Percentiles rank a stretch among this genome's conserved stretches.
These are phyloP conservation scores for Sodiomyces alkalinus DNA, from an alignment of 2,329 filamentous ascomycete species.

Conservation along the genomic window DNA sequence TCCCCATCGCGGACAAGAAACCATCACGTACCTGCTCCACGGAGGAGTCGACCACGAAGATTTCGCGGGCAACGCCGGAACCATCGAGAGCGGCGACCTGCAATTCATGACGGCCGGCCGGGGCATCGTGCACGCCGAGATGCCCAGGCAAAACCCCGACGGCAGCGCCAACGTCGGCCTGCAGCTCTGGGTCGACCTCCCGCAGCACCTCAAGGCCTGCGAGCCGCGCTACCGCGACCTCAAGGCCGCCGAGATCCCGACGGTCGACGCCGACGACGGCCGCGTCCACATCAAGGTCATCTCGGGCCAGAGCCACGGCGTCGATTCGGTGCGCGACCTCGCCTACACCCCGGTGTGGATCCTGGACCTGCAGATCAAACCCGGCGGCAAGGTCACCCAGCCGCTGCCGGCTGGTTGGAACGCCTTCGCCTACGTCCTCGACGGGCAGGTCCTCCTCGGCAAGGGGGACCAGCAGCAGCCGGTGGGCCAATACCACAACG, in stretches of 20 bases:
- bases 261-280: slow-evolving; percentile 53
- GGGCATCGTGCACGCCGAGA: slow-evolving; percentile 91
- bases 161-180: slow-evolving; percentile 70
- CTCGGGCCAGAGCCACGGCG: slow-evolving; percentile 66
- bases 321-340: slow-evolving; percentile 77
- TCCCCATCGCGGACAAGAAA: slow-evolving; percentile 67
- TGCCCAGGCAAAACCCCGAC: slow-evolving; percentile 69
- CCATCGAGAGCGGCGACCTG: slow-evolving; percentile 72
- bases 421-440: slow-evolving; percentile 75
- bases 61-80: slow-evolving; percentile 74
- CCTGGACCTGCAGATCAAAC: slow-evolving; percentile 65
- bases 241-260: slow-evolving; percentile 62
- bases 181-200: slow-evolving; percentile 92
- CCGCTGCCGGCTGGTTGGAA: slow-evolving; percentile 71
- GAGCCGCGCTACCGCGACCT: slow-evolving; percentile 89
- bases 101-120: slow-evolving; percentile 96
- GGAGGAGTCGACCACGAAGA: slow-evolving; percentile 87
- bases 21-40: slow-evolving; percentile 76
- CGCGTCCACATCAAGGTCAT: slow-evolving; percentile 80
- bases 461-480: slow-evolving; percentile 31
- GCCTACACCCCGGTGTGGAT: slow-evolving; percentile 98
- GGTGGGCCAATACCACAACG: slow-evolving; percentile 66
- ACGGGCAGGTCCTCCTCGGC: slow-evolving; percentile 53
- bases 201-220: slow-evolving; percentile 65
- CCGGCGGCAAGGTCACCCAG: slow-evolving; percentile 66